Base-by-base conservation (phyloP, 768 basidiomycete genomes). In the Phaeotremella skinneri region DNA sequence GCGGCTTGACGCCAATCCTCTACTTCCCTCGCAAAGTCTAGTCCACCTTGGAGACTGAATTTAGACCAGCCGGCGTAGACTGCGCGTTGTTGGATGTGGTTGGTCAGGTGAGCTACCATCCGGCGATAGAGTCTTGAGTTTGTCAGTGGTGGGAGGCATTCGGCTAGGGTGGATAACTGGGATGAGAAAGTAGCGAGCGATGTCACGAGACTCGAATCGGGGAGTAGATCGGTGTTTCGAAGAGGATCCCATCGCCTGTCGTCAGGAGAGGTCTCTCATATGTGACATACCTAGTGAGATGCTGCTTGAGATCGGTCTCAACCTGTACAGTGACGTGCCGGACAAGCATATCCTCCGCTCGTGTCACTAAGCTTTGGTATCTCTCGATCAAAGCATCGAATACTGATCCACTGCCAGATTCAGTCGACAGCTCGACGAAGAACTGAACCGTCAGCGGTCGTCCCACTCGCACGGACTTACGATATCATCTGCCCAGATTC, bases 311-410 rank as follows among this genome's bases (percentile, higher is more conserved):
- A 25, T 83, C 83, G 11, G 78, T 78, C 75, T 93, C 88, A 48
- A 94, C 85, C 75, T 99, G 96, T 2, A 83, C 82, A 51, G 84
- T 87, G 16, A 92, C 81, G 67, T 90, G 88, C 63, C 87, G 85
- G 16, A 90, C 83, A 32, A 92, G 82, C 84, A 97, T 88, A 52
- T 89, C 88, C 72, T 96, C 90, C 3, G 90, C 85, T n/a, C 91
- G 83, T 7, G 76, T 79, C 1, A 81, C 80, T 25, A 91, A 77
- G 11, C 79, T 80, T 21, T 78, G 78, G 67, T 90, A 97, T 64
- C 82, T 82, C 1, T 79, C 73, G n/a, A 88, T 78, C 52, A 91
- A 80, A 62, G 85, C 83, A 55, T 91, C 87, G 66, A 97, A 96
- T 7, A 96, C 82, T 0, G 89, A 89, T 37, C 83, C 84, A 17